Base-by-base conservation (phyloP, 192 early-diverging fungal genomes). In the Phycomyces nitens region DNA sequence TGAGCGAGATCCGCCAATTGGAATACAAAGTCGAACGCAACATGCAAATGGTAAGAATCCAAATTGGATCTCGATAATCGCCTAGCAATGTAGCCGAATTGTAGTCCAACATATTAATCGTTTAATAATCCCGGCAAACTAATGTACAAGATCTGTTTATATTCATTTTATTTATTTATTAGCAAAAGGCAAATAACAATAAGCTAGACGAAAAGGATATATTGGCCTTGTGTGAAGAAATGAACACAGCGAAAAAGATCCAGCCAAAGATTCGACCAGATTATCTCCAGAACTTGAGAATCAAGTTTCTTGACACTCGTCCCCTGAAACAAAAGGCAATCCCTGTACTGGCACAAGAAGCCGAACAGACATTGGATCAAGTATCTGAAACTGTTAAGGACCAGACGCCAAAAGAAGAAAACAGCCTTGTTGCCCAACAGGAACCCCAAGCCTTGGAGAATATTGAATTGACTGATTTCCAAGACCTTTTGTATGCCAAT, bases 401-500 rank as follows among this genome's bases (percentile, higher is more conserved):
- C 23, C n/a, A 50, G 12, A 62, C 22, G 34, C 23, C 53, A 41
- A 41, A 21, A 49, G 23, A 9, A 22, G 42, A 21, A 9, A 57
- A 29, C 10, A 50, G 1, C n/a, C 27, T n/a, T 18, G 18, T 47
- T 18, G 18, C 52, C 10, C 18, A 38, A 21, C 57, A 21, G 21
- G 26, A 50, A 54, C 15, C 11, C 12, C 23, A 15, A 43, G 61
- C n/a, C n/a, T 11, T 61, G 21, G 40, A 59, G 34, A 40, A 50
- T 16, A 4, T 69, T 16, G 50, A 59, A 1, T 40, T 56, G 3
- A 56, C 55, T 24, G 62, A 72, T 29, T 87, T 84, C 56, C 82
- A 84, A 60, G 68, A 81, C 21, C 75, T 82, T 24, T 74, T 85
- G 5, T 84, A 80, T 65, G 79, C 79, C 24, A 93, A 93, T 72